A percentile compares a stretch with the other conserved stretches of the same genome.
phyloP scores from a whole-genome alignment of 2,329 filamentous ascomycete species.

The Aspergillus transmontanensis region DNA sequence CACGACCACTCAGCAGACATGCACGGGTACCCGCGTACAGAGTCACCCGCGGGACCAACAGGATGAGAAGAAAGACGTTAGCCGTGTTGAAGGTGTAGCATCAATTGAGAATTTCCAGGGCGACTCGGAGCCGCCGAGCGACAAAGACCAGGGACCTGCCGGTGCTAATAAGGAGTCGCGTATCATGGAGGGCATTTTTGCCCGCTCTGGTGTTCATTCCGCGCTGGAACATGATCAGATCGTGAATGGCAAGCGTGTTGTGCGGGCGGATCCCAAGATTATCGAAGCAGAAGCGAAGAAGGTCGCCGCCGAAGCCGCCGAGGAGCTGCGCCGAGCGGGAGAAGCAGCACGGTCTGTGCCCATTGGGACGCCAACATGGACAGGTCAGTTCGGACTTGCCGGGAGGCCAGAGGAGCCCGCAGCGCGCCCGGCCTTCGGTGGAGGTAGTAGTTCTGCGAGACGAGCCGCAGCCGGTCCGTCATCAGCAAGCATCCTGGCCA shows the following conservation, averaged over 20 bases:
- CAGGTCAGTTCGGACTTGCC: constrained; percentile 76
- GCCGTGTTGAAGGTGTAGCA: constrained; percentile 62
- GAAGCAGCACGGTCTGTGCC: constrained; percentile 73
- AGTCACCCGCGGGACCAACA: constrained; percentile 13
- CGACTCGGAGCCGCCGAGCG: constrained; percentile 39
- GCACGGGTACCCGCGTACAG: background rate
- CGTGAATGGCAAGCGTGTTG: constrained; percentile 71
- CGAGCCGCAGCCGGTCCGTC: constrained; percentile 41
- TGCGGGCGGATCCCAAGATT: constrained; percentile 74
- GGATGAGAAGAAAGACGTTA: constrained; percentile 50
- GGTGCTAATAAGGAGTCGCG: constrained; percentile 63
- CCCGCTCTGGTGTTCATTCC: constrained; percentile 82
- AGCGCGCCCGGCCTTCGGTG: constrained; percentile 48
- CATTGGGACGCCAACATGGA: constrained; percentile 91
- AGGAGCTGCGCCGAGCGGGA: constrained; percentile 71
- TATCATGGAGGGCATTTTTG: constrained; percentile 87
- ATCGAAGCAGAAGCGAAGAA: constrained; percentile 80
- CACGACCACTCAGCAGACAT: constrained; percentile 1
- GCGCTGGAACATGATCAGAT: constrained; percentile 93
- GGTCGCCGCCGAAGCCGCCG: constrained; percentile 76
- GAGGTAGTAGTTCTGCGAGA: constrained; percentile 36
- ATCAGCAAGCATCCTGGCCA: constrained; percentile 43
- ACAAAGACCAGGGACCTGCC: constrained; percentile 21
- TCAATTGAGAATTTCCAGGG: constrained; percentile 65
- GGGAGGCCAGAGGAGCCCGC: constrained; percentile 66